Conservation (phyloP, 176 grass and related monocot genomes). For the Carex scoparia region DNA sequence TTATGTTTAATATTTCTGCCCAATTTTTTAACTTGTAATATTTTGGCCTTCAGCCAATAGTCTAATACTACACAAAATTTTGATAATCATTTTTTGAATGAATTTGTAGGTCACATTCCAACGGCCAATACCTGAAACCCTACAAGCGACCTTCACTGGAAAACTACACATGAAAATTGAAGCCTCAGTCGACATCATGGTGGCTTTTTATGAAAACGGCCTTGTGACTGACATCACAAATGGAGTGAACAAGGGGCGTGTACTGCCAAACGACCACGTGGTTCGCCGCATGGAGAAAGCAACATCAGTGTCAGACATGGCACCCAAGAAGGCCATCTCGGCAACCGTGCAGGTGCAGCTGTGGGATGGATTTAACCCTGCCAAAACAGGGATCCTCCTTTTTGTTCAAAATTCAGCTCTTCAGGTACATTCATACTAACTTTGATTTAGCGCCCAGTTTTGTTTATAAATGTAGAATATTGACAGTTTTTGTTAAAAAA, state of each 20-base stretch:
- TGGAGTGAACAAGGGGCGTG: slow-evolving; percentile 81
- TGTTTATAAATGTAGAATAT: not conserved
- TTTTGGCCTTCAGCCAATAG: not conserved
- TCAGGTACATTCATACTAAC: not conserved
- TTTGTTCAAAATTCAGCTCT: slow-evolving; percentile 73
- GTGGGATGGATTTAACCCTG: slow-evolving; percentile 68
- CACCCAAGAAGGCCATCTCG: slow-evolving; percentile 58
- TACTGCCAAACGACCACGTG: slow-evolving; percentile 72
- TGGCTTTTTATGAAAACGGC: slow-evolving; percentile 76
- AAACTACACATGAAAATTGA: slow-evolving; percentile 47
- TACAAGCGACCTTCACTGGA: slow-evolving; percentile 71
- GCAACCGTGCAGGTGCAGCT: slow-evolving; percentile 58
- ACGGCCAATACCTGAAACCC: slow-evolving; percentile 42
- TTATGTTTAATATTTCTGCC: not conserved
- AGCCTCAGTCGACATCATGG: slow-evolving; percentile 63
- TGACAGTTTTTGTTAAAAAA: not conserved
- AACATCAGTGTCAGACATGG: slow-evolving; percentile 43
- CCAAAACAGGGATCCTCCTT: slow-evolving; percentile 68
- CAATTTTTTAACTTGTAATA: not conserved
- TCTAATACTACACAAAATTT: not conserved
- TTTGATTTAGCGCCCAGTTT: not conserved
- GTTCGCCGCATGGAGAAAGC: slow-evolving; percentile 81
- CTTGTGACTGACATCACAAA: slow-evolving; percentile 63
- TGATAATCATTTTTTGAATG: not conserved
- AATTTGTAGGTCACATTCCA: slow-evolving; percentile 54